Percentiles rank a stretch among this genome's conserved stretches.
Conservation (phyloP, 192 early-diverging fungal genomes). For the Entophlyctis luteolus region DNA sequence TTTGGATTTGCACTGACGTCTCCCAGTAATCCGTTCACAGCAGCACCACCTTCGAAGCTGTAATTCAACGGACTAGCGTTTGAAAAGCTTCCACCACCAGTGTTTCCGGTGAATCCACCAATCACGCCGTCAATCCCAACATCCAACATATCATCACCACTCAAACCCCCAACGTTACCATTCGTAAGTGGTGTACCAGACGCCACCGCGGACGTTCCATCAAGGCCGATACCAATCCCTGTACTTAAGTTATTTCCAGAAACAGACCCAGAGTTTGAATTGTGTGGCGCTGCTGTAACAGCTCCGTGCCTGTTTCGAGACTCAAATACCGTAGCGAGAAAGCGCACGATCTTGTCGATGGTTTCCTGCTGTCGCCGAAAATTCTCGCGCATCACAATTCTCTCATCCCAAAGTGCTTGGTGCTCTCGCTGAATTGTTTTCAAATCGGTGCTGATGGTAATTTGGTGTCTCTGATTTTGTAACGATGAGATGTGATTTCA, state of each 20-base stretch:
- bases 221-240: not conserved
- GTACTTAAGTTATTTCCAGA: not conserved
- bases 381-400: constrained; percentile 64
- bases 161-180: not conserved
- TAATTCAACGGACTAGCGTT: no score
- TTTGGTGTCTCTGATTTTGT: constrained; percentile 64
- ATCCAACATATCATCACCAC: no score
- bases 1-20: constrained; percentile 18
- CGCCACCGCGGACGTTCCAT: not conserved
- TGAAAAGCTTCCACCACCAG: not conserved
- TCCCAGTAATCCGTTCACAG: not conserved
- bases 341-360: constrained; percentile 90
- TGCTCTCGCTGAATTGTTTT: constrained; percentile 85
- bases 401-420: constrained; percentile 84
- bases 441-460: constrained; percentile 81
- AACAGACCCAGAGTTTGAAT: not conserved
- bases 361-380: constrained; percentile 84
- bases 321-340: constrained; percentile 83
- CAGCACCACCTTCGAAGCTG: not conserved
- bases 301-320: constrained; percentile 20
- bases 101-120: not conserved
- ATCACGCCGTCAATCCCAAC: not conserved
- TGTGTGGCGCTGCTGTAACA: not conserved
- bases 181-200: not conserved
- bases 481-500: not conserved